Conservation (phyloP, 192 early-diverging fungal genomes). For the Martensiomyces pterosporus region DNA sequence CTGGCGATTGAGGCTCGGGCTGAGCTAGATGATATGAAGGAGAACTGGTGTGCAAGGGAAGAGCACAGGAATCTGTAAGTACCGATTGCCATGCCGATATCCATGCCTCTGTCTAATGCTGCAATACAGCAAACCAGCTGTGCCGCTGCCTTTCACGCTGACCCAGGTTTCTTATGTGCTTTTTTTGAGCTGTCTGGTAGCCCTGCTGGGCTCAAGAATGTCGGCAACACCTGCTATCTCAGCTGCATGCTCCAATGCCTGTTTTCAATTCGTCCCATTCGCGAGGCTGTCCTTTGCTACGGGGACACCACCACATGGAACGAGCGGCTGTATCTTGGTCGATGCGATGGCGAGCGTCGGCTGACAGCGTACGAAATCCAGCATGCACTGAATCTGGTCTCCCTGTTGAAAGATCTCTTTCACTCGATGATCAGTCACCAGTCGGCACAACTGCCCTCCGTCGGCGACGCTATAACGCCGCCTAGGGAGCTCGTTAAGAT, state of each 20-base stretch:
- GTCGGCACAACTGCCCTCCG: no score
- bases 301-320: conserved; percentile 48
- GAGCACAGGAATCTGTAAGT: no score
- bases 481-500: conserved; percentile 57
- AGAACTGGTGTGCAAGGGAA: no score
- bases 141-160: no score
- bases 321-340: conserved; percentile 23
- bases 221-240: conserved; percentile 87
- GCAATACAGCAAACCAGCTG: no score
- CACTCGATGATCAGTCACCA: conserved; percentile 29
- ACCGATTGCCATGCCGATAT: no score
- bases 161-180: no score
- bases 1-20: background rate
- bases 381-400: conserved; percentile 45
- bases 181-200: conserved; percentile 4
- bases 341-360: conserved; percentile 25
- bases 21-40: background rate
- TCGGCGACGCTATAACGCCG: conserved; percentile 57
- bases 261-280: conserved; percentile 61
- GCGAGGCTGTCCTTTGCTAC: conserved; percentile 54
- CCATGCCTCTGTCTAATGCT: no score
- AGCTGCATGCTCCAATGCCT: conserved; percentile 79
- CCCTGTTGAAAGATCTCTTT: conserved; percentile 53
- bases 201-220: conserved; percentile 73
- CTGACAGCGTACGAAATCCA: conserved; percentile 17